Evolutionary conservation across 1,139 yeast species (phyloP).

Genomic region (Hemisphaericaspora xylanilytica): DNA sequence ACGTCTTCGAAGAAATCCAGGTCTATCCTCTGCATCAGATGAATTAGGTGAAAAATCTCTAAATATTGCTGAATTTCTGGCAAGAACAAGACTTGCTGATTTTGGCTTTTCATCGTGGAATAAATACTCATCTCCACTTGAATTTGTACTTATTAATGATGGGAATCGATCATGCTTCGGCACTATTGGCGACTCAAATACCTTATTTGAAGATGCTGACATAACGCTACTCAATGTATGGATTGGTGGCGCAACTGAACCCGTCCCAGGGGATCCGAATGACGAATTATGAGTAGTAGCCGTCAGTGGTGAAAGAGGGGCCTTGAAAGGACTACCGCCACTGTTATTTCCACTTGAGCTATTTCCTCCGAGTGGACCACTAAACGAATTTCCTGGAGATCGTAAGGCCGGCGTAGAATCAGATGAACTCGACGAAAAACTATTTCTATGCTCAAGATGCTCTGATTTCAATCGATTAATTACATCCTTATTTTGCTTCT

Average conservation of each 20-base stretch:
- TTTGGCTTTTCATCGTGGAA: slow-evolving; percentile 4
- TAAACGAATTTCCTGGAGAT: slow-evolving; percentile 41
- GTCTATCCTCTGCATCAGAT: slow-evolving; percentile 67
- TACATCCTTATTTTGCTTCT: slow-evolving; percentile 90
- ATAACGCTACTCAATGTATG: slow-evolving; percentile 11
- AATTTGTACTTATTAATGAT: slow-evolving; percentile 32
- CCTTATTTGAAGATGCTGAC: slow-evolving; percentile 30
- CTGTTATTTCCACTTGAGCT: slow-evolving; percentile 12
- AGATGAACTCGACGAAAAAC: slow-evolving; percentile 42
- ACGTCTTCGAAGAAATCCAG: slow-evolving; percentile 56
- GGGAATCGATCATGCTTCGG: slow-evolving; percentile 33
- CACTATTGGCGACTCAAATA: slow-evolving; percentile 25
- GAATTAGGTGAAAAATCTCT: slow-evolving; percentile 54
- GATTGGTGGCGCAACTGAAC: not conserved
- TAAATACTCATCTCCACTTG: slow-evolving; percentile 37
- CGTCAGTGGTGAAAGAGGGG: slow-evolving; percentile 34
- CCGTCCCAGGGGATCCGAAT: slow-evolving; percentile 12
- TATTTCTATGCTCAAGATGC: slow-evolving; percentile 57
- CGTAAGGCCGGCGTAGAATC: slow-evolving; percentile 38
- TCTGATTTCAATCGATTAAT: slow-evolving; percentile 83
- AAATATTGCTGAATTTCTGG: slow-evolving; percentile 4
- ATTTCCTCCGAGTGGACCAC: slow-evolving; percentile 16
- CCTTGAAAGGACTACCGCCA: slow-evolving; percentile 32
- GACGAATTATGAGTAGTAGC: slow-evolving; percentile 18
- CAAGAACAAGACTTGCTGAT: slow-evolving; percentile 3